Evolutionary conservation across 257 asterid genomes (phyloP).

Genomic region (Petunia secreta): DNA sequence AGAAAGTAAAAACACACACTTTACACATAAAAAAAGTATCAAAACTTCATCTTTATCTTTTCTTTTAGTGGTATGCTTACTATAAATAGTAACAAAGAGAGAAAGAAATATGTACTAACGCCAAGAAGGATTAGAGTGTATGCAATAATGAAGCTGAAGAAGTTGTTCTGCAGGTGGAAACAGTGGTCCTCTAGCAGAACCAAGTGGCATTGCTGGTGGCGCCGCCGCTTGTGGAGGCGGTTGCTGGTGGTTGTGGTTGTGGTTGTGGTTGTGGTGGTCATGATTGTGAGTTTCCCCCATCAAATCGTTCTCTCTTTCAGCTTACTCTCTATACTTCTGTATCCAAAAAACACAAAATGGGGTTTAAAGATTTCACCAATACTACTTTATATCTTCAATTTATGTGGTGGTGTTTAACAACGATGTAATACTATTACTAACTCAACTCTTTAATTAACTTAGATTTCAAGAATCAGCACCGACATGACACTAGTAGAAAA

Average conservation of each 20-base stretch:
- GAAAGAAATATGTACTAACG: slow-evolving; percentile 46
- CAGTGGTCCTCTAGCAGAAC: slow-evolving; percentile 82
- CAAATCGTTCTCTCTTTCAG: slow-evolving; percentile 17
- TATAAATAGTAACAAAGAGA: neutral
- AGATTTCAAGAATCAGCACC: slow-evolving; percentile 12
- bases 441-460: neutral
- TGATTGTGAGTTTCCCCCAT: slow-evolving; percentile 82
- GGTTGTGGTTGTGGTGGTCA: slow-evolving; percentile 35
- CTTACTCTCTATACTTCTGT: neutral
- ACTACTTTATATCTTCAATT: neutral
- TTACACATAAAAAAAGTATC: neutral
- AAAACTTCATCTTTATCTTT: neutral
- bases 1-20: neutral
- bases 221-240: slow-evolving; percentile 58
- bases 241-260: slow-evolving; percentile 42
- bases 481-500: neutral
- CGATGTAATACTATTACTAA: neutral
- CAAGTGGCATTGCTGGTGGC: slow-evolving; percentile 66
- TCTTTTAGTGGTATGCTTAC: neutral
- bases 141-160: slow-evolving; percentile 94
- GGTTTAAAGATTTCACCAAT: neutral
- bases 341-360: neutral
- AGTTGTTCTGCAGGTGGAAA: slow-evolving; percentile 92
- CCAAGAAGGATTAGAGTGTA: slow-evolving; percentile 96
- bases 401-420: neutral